These are phyloP conservation scores for Hypoxylon sp. DNA, from an alignment of 2,329 filamentous ascomycete species.

Conservation along the genomic window DNA sequence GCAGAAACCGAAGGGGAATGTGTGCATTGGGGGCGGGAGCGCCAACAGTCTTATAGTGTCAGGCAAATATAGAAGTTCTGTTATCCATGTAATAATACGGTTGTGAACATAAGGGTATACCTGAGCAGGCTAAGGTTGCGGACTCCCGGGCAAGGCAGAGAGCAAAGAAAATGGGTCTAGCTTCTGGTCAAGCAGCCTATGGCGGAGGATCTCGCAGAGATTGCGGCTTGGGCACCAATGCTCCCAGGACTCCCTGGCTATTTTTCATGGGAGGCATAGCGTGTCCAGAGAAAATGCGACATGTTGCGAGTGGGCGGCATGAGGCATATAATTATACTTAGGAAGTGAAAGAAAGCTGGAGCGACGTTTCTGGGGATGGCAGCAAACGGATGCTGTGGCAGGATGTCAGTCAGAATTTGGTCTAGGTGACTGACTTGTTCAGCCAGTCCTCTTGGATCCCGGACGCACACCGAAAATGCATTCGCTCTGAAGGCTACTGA, in stretches of 20 bases:
- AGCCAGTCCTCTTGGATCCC: slow-evolving; percentile 45
- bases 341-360: slow-evolving; percentile 25
- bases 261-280: slow-evolving; percentile 46
- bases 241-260: slow-evolving; percentile 53
- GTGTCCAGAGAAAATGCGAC: slow-evolving; percentile 48
- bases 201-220: slow-evolving; percentile 52
- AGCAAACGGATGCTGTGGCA: slow-evolving; percentile 48
- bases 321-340: slow-evolving; percentile 40
- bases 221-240: slow-evolving; percentile 59
- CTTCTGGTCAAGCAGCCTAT: slow-evolving; percentile 51
- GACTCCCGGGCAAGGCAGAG: slow-evolving; percentile 40
- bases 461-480: slow-evolving; percentile 44
- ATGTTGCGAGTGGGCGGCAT: slow-evolving; percentile 47
- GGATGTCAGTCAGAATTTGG: slow-evolving; percentile 41
- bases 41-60: slow-evolving; percentile 46
- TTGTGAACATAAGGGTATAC: slow-evolving; percentile 40
- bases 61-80: slow-evolving; percentile 40
- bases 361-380: slow-evolving; percentile 44
- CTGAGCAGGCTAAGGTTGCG: slow-evolving; percentile 40
- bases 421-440: slow-evolving; percentile 45
- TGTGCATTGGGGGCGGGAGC: slow-evolving; percentile 44
- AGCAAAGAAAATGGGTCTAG: slow-evolving; percentile 46
- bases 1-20: slow-evolving; percentile 41
- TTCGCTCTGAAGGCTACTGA: slow-evolving; percentile 40
- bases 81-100: slow-evolving; percentile 40